Evolutionary conservation across 1,139 yeast genomes (phyloP), one percentile per base, ranked within the genome.

Genomic region (Yamadazyma triangularis): DNA sequence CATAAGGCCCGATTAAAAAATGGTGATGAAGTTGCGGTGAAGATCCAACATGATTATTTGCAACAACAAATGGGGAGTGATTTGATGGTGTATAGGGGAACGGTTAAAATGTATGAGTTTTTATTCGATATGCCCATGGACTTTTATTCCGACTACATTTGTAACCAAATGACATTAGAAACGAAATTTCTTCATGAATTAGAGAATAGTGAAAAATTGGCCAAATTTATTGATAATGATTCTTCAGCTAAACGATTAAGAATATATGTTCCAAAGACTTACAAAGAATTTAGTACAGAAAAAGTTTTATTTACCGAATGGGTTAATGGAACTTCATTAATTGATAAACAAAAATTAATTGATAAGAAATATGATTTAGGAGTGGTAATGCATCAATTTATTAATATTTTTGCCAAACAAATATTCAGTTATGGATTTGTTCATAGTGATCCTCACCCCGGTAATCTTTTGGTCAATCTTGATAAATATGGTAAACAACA

Each of bases 391-490:
- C 54, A 62, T 13, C 73, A 70, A 34, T 72, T 81, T 41, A 55
- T 79, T 26, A 60, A 61, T 20, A 60, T 79, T 11, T 79, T 79
- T 42, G 78, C 85, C 6, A 71, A 73, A 36, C 89, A 81, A 58
- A 79, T 82, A 18, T 84, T 82, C 52, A 64, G 70, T 25, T 83
- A 85, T 73, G 93, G 93, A 6, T 66, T 76, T 37, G 78, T 84
- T 11, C 93, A 84, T 51, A 77, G 88, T 31, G 94, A 84, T 50
- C 86, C 91, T 5, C 94, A 84, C 48, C 93, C 93, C 1, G 94
- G 94, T 4, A 84, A 84, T 48, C 55, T 84, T 38, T 51, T 83
- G 35, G 73, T 78, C 3, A 57, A 87, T 25, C 48, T 60, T 18
- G 54, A 58, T 16, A 36, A 46, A 2, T 44, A 52, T 1, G 64